Conservation (phyloP, 2,329 filamentous ascomycete genomes). For the Colletotrichum spinosum region DNA sequence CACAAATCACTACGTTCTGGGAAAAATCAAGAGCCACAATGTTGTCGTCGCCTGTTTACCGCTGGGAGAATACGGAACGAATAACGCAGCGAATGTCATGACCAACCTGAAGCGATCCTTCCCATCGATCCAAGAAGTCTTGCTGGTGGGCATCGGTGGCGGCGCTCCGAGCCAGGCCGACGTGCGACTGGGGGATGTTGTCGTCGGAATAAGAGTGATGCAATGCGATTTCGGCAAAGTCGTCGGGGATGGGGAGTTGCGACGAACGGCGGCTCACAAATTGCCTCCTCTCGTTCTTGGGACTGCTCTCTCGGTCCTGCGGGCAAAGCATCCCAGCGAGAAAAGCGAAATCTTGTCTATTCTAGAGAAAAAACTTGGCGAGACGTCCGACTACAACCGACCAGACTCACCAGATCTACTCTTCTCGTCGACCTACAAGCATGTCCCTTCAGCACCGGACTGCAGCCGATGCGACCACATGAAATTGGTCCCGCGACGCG, state of each 20-base stretch:
- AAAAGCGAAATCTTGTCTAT: not conserved
- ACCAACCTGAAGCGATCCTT: conserved; percentile 24
- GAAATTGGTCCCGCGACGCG: not conserved
- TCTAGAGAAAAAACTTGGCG: not conserved
- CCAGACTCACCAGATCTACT: not conserved
- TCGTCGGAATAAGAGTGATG: conserved; percentile 38
- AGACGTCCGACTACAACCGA: not conserved
- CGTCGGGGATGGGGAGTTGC: conserved; percentile 15
- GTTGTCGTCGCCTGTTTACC: conserved; percentile 43
- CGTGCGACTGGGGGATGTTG: conserved; percentile 39
- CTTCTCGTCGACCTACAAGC: not conserved
- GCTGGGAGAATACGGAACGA: conserved; percentile 37
- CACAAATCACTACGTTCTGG: conserved; percentile 43
- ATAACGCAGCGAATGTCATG: conserved; percentile 7
- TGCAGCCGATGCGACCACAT: not conserved
- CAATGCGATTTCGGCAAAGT: conserved; percentile 40
- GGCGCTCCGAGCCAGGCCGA: conserved; percentile 39
- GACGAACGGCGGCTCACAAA: conserved; percentile 22
- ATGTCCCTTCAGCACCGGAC: not conserved
- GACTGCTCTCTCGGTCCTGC: conserved; percentile 29
- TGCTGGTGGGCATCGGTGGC: conserved; percentile 46
- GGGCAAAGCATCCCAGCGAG: conserved; percentile 17
- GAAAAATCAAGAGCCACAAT: conserved; percentile 42
- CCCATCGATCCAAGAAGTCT: conserved; percentile 3
- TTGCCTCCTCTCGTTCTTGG: conserved; percentile 7